These are phyloP conservation scores for Cutaneotrichosporon curvatum DNA, from an alignment of 1,284 basidiomycete species.

Conservation along the genomic window DNA sequence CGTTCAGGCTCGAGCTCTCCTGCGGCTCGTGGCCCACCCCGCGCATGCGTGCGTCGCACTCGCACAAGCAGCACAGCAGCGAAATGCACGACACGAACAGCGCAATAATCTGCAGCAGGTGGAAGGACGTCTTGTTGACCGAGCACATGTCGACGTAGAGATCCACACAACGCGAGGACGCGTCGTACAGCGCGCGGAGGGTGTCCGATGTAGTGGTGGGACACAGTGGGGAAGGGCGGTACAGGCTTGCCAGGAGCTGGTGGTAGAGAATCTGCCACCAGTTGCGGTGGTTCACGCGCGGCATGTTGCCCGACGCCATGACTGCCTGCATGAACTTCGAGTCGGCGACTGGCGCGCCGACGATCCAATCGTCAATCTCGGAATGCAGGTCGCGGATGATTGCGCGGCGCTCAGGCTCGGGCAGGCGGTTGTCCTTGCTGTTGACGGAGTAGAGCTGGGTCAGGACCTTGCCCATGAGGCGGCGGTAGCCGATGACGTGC, in stretches of 20 bases:
- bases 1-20: slow-evolving; percentile 2
- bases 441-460: slow-evolving; percentile 24
- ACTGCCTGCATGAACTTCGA: background rate
- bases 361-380: slow-evolving; percentile 21
- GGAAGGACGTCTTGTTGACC: slow-evolving; percentile 25
- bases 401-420: slow-evolving; percentile 17
- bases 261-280: slow-evolving; percentile 29
- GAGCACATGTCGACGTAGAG: slow-evolving; percentile 26
- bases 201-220: slow-evolving; percentile 20
- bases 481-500: slow-evolving; percentile 23
- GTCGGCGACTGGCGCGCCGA: slow-evolving; percentile 14
- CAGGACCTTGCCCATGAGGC: slow-evolving; percentile 22
- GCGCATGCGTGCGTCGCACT: slow-evolving; percentile 26
- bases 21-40: background rate
- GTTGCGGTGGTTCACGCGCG: slow-evolving; percentile 19
- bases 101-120: slow-evolving; percentile 27
- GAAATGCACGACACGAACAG: slow-evolving; percentile 30
- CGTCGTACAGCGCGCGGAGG: slow-evolving; percentile 22
- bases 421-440: slow-evolving; percentile 20
- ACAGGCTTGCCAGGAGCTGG: slow-evolving; percentile 24
- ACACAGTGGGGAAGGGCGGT: slow-evolving; percentile 29
- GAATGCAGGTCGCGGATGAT: slow-evolving; percentile 21
- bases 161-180: slow-evolving; percentile 21
- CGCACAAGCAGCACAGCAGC: slow-evolving; percentile 29
- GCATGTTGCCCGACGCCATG: background rate